Percentiles rank a stretch among this genome's conserved stretches.
phyloP scores from a whole-genome alignment of 768 basidiomycete species.

The Cyathus striatus region DNA sequence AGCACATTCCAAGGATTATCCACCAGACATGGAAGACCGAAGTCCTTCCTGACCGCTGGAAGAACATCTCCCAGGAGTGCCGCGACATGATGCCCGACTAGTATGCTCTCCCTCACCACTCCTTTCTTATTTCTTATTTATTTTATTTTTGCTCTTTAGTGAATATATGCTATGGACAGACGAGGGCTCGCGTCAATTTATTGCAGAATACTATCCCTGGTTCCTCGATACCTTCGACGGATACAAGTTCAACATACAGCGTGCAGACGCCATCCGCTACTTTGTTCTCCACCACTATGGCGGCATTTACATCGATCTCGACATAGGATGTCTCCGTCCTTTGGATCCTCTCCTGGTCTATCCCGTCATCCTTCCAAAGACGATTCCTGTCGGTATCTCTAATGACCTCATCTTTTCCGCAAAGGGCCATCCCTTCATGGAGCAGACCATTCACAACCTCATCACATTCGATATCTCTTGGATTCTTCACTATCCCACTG shows the following conservation, averaged over 20 bases:
- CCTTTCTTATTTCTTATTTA: conserved; percentile 7
- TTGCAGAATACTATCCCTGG: conserved; percentile 83
- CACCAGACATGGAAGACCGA: conserved; percentile 99
- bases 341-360: conserved; percentile 83
- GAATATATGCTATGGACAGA: conserved; percentile 99
- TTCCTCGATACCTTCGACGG: conserved; percentile 91
- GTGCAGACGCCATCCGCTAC: conserved; percentile 97
- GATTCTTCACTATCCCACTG: conserved; percentile 96
- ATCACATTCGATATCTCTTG: conserved; percentile 90
- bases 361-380: conserved; percentile 88
- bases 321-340: conserved; percentile 87
- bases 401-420: conserved; percentile 96
- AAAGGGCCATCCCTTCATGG: conserved; percentile 82
- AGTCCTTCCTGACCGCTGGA: conserved; percentile 78
- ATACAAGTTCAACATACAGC: conserved; percentile 89
- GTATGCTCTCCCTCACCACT: conserved; percentile 44
- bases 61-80: conserved; percentile 75
- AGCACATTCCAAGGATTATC: conserved; percentile 86
- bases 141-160: conserved; percentile 35
- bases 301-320: conserved; percentile 93
- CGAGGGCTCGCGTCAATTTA: conserved; percentile 82
- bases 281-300: conserved; percentile 96
- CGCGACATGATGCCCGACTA: conserved; percentile 93
- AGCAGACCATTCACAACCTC: conserved; percentile 89
- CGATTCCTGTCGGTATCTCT: conserved; percentile 94